These are phyloP conservation scores for Chlamydomonas reinhardtii DNA, from an alignment of 163 green algal species.

Conservation along the genomic window DNA sequence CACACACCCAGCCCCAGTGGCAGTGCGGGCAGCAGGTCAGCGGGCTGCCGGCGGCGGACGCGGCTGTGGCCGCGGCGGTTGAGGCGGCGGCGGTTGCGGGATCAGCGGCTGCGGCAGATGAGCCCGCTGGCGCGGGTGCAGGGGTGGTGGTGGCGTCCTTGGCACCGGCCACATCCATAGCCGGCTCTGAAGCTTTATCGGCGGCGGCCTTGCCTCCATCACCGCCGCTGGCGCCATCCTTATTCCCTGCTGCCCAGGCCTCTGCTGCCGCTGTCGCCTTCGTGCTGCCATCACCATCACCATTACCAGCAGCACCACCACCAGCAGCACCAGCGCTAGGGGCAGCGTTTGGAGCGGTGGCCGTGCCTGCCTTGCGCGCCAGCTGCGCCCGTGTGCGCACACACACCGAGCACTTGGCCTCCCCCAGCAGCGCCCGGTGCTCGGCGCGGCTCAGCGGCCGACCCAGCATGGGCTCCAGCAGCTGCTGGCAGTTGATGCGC, in stretches of 20 bases:
- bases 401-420: slow-evolving; percentile 34
- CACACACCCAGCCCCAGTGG: slow-evolving; percentile 42
- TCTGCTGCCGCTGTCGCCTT: too few relatives aligned
- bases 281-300: too few relatives aligned
- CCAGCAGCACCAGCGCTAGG: background rate
- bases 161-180: too few relatives aligned
- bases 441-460: slow-evolving; percentile 24
- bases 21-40: slow-evolving; percentile 47
- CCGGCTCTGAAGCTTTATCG: too few relatives aligned
- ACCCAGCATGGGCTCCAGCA: slow-evolving; percentile 37
- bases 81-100: too few relatives aligned
- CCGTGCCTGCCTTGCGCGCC: background rate
- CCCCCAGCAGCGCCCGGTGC: slow-evolving; percentile 27
- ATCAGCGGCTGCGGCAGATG: too few relatives aligned
- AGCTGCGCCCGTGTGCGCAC: slow-evolving; percentile 36
- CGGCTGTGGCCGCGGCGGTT: background rate
- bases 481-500: slow-evolving; percentile 29
- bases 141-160: background rate
- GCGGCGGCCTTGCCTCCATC: too few relatives aligned
- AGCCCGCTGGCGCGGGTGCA: background rate
- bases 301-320: too few relatives aligned
- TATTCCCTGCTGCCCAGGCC: too few relatives aligned
- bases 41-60: background rate
- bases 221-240: too few relatives aligned
- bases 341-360: background rate